phyloP scores from a whole-genome alignment of 331 rosid species.

The Arachis monticola region DNA sequence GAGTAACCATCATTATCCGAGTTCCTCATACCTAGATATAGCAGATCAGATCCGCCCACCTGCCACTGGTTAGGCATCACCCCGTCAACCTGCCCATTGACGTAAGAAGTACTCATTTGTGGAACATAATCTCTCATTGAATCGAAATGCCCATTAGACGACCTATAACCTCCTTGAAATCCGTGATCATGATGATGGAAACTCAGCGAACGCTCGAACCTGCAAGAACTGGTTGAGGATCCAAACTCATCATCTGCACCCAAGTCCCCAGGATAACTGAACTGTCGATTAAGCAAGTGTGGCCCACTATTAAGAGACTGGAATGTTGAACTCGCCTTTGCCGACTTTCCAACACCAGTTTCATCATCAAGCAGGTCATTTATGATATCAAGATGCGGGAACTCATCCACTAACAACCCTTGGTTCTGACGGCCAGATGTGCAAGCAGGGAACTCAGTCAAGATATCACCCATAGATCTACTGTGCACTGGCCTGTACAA shows the following conservation, averaged over 20 bases:
- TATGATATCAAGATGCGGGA: conserved; percentile 96
- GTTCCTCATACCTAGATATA: conserved; percentile 64
- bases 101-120: conserved; percentile 52
- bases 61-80: conserved; percentile 79
- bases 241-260: conserved; percentile 61
- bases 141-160: conserved; percentile 60
- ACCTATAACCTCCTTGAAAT: conserved; percentile 59
- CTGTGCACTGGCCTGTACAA: conserved; percentile 61
- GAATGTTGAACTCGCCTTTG: conserved; percentile 49
- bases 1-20: conserved; percentile 60
- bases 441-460: conserved; percentile 59
- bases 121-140: conserved; percentile 61
- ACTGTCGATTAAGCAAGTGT: conserved; percentile 66
- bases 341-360: conserved; percentile 51
- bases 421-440: conserved; percentile 72
- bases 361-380: conserved; percentile 96
- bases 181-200: conserved; percentile 71
- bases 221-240: conserved; percentile 74
- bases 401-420: conserved; percentile 79
- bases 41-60: conserved; percentile 60
- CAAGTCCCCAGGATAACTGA: conserved; percentile 73
- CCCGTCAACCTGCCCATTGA: conserved; percentile 86
- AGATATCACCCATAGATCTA: conserved; percentile 53
- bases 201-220: conserved; percentile 87
- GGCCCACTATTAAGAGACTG: conserved; percentile 55